Conservation (phyloP, 2,329 filamentous ascomycete genomes). For the Fusarium decemcellulare region DNA sequence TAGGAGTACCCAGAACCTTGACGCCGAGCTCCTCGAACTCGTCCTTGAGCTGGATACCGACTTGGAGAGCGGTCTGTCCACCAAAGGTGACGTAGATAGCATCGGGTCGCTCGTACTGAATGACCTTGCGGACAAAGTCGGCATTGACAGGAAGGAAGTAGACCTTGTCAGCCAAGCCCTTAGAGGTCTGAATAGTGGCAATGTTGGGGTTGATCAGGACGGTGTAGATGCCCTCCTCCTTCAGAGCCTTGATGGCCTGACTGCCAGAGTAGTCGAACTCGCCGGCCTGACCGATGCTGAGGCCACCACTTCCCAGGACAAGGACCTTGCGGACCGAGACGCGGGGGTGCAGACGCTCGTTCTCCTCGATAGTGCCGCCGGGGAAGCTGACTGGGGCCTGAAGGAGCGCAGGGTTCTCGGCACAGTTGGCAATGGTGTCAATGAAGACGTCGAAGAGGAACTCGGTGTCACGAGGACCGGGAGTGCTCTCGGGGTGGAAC, state of each 20-base stretch:
- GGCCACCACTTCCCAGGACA: conserved; percentile 92
- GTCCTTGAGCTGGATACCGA: conserved; percentile 97
- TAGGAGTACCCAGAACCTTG: conserved; percentile 94
- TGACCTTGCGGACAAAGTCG: conserved; percentile 98
- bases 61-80: conserved; percentile 95
- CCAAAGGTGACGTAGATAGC: conserved; percentile 98
- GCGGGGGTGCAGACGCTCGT: conserved; percentile 80
- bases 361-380: conserved; percentile 85
- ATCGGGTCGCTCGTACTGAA: conserved; percentile 93
- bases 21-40: conserved; percentile 95
- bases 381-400: conserved; percentile 86
- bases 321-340: conserved; percentile 95
- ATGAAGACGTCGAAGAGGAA: conserved; percentile 98
- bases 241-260: conserved; percentile 98
- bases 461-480: conserved; percentile 94
- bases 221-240: conserved; percentile 98
- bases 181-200: conserved; percentile 98
- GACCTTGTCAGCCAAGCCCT: conserved; percentile 97
- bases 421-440: conserved; percentile 81
- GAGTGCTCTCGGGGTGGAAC: conserved; percentile 98
- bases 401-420: conserved; percentile 77
- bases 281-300: conserved; percentile 97
- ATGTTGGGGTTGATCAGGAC: conserved; percentile 99
- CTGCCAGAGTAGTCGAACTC: conserved; percentile 99
- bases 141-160: conserved; percentile 98